Base-by-base conservation (phyloP, 1,284 basidiomycete species). In the Microbotryum silenes-acaulis region DNA sequence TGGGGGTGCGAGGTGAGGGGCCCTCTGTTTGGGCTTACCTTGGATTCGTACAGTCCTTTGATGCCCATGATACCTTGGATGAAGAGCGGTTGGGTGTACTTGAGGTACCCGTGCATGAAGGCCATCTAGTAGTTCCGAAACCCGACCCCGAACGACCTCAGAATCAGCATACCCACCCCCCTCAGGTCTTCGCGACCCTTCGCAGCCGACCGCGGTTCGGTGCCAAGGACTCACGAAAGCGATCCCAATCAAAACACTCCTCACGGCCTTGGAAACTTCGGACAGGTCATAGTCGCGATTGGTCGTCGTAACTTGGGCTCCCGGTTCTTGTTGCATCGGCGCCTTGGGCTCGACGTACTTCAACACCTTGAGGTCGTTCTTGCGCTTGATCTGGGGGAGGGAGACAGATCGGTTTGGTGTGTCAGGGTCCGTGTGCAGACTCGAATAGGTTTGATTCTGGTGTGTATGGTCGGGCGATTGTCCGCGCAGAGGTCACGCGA, bases 291-390 rank as follows among this genome's bases (percentile, higher is more conserved):
- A 98, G 74, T 97, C 94, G 61, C 85, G 81, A 63, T 91, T 84
- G 25, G 93, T 97, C 9, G 91, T 96, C n/a, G 88, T 91, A 31
- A 93, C 82, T 8, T 94, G 82, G 73, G 87, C 82, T 49, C 87
- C 86, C 25, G 85, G 82, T 62, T 89, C 86, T 66, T 83, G 76
- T 21, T 84, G 82, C 67, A 69, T 69, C n/a, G 77, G 75, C 46
- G 74, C 67, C 37, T 75, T 76, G 21, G 81, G 80, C 68, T 80
- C 78, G 56, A 79, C 78, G 72, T 94, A 97, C 82, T 97, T 97
- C 72, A 97, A 80, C 45, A 96, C 89, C 3, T 91, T 91, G 75
- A 89, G 82, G 78, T 97, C 94, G 74, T 97, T 97, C 82, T 91
- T 93, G 72, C 82, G 79, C 81, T 91, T 92, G 77, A 97, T 85